phyloP scores from a whole-genome alignment of 805 yeast genomes.

The Metschnikowia similis region DNA sequence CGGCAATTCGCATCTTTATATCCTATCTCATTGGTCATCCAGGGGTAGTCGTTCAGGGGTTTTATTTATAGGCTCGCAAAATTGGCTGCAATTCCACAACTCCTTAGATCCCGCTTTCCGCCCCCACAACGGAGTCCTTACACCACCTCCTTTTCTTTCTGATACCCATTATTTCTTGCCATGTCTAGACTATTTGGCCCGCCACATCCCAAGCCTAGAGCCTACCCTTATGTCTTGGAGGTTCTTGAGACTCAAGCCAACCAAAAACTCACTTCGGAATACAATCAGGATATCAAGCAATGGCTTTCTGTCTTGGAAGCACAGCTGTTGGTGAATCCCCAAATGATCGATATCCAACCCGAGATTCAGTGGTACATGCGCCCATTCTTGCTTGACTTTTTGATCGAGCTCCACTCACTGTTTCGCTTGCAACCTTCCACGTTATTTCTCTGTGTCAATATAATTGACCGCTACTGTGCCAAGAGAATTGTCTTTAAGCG shows the following conservation, averaged over 20 bases:
- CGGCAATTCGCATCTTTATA: constrained; percentile 1
- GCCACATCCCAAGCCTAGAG: constrained; percentile 23
- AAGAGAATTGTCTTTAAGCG: constrained; percentile 44
- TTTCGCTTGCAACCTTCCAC: constrained; percentile 41
- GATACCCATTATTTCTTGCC: background rate
- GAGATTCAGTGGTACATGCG: constrained; percentile 49
- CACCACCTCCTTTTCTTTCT: background rate
- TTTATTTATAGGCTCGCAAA: background rate
- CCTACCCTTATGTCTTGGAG: constrained; percentile 44
- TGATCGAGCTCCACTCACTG: constrained; percentile 41
- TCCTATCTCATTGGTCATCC: background rate
- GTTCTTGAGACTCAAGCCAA: constrained; percentile 45
- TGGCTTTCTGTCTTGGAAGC: constrained; percentile 41
- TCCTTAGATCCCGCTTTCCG: background rate
- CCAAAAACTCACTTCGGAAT: constrained; percentile 40
- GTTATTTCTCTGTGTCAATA: constrained; percentile 39
- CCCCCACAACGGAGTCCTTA: background rate
- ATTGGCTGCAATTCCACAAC: background rate
- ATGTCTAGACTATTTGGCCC: constrained; percentile 21
- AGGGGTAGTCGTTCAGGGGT: background rate
- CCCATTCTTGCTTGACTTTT: constrained; percentile 40
- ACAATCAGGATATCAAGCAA: constrained; percentile 33
- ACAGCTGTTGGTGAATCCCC: constrained; percentile 39
- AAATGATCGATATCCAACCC: constrained; percentile 48
- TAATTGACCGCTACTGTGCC: constrained; percentile 45